Evolutionary conservation across 176 grass and related monocot genomes (phyloP).

Genomic region (Cocos nucifera): DNA sequence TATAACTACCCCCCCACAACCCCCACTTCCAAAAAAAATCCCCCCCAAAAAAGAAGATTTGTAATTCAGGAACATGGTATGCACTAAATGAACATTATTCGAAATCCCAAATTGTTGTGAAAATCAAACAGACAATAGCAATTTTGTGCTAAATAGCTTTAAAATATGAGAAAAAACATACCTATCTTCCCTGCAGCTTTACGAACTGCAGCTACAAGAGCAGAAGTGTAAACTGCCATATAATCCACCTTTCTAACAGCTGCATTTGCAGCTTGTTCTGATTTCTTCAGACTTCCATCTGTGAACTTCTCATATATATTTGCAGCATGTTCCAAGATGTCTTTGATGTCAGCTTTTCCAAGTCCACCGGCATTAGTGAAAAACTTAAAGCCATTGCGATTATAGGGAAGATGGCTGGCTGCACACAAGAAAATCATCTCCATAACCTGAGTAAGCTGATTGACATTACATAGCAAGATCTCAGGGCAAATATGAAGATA

Average conservation of each 20-base stretch:
- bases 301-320: conserved; percentile 47
- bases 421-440: conserved; percentile 21
- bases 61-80: too few relatives aligned
- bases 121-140: too few relatives aligned
- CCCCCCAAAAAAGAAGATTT: too few relatives aligned
- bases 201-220: conserved; percentile 77
- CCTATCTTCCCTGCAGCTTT: conserved; percentile 79
- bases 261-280: conserved; percentile 26
- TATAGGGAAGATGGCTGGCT: conserved; percentile 97
- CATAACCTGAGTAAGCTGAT: too few relatives aligned
- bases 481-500: too few relatives aligned
- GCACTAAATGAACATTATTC: too few relatives aligned
- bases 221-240: conserved; percentile 84
- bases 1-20: too few relatives aligned
- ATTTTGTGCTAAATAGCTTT: background rate
- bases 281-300: conserved; percentile 29
- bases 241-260: conserved; percentile 68
- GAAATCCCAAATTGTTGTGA: too few relatives aligned
- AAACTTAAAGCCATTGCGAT: conserved; percentile 97
- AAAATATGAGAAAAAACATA: conserved; percentile 8
- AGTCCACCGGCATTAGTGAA: conserved; percentile 88
- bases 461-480: background rate
- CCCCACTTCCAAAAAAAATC: too few relatives aligned
- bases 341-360: conserved; percentile 85
- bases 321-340: conserved; percentile 63